A percentile compares a stretch with the other conserved stretches of the same genome.
These are phyloP conservation scores for Fusarium marasasianum DNA, from an alignment of 2,329 filamentous ascomycete species.

Conservation along the genomic window DNA sequence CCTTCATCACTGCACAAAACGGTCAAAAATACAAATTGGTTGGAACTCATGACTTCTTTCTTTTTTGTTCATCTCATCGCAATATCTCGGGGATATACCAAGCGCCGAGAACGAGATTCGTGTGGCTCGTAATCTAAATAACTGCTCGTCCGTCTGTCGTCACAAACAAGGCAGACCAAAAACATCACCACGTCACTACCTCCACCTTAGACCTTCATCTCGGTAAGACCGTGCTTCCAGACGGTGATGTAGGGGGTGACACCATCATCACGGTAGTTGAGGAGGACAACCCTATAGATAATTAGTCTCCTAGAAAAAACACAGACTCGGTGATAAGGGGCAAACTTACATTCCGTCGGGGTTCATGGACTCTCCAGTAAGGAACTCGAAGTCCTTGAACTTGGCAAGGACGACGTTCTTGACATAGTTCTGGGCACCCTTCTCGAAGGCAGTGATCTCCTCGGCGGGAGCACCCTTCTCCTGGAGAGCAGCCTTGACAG, in stretches of 20 bases:
- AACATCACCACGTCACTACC: slow-evolving; percentile 22
- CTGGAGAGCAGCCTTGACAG: slow-evolving; percentile 76
- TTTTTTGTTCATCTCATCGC: slow-evolving; percentile 40
- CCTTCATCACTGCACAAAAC: not conserved
- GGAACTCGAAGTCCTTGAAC: slow-evolving; percentile 98
- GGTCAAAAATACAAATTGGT: slow-evolving; percentile 3
- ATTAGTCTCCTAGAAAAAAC: not conserved
- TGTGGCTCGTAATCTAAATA: slow-evolving; percentile 39
- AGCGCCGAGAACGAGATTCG: slow-evolving; percentile 35
- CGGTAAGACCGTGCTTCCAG: slow-evolving; percentile 94
- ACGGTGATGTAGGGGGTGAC: slow-evolving; percentile 86
- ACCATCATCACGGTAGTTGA: slow-evolving; percentile 98
- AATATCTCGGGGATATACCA: slow-evolving; percentile 35
- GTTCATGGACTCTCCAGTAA: slow-evolving; percentile 91
- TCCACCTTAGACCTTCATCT: slow-evolving; percentile 85
- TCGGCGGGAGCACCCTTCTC: slow-evolving; percentile 69
- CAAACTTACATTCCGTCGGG: slow-evolving; percentile 86
- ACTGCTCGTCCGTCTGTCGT: slow-evolving; percentile 32
- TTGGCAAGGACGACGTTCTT: slow-evolving; percentile 84
- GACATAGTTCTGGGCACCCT: slow-evolving; percentile 75
- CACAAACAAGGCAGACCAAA: slow-evolving; percentile 20
- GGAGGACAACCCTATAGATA: slow-evolving; percentile 76
- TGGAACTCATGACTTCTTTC: slow-evolving; percentile 31
- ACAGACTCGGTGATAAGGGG: not conserved
- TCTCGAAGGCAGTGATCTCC: slow-evolving; percentile 81